Percentiles rank a stretch among this genome's conserved stretches.
Evolutionary conservation across 1,139 yeast genomes (phyloP).

Genomic region (Maudiozyma humilis): DNA sequence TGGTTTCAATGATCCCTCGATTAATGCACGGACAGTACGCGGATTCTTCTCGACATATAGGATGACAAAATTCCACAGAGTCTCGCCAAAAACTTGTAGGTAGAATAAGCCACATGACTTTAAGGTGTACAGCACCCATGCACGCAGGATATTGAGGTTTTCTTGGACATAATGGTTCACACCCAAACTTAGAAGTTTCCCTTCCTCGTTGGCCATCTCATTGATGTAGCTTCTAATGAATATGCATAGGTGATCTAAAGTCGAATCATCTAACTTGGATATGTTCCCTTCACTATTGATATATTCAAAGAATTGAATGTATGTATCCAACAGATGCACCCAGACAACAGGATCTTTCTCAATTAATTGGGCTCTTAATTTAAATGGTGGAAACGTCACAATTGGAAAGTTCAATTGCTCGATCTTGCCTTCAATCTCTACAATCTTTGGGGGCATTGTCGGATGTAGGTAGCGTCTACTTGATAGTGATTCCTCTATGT

Average conservation of each 20-base stretch:
- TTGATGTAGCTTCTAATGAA: constrained; percentile 49
- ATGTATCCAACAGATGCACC: constrained; percentile 61
- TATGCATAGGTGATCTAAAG: constrained; percentile 49
- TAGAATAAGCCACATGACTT: constrained; percentile 47
- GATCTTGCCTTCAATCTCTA: constrained; percentile 24
- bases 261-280: constrained; percentile 40
- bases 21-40: constrained; percentile 41
- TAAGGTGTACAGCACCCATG: constrained; percentile 45
- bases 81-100: constrained; percentile 48
- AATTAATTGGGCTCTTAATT: constrained; percentile 59
- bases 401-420: constrained; percentile 40
- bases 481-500: no score
- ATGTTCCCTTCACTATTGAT: constrained; percentile 28
- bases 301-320: constrained; percentile 44
- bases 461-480: not conserved
- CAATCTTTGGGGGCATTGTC: constrained; percentile 8
- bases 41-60: constrained; percentile 45
- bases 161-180: constrained; percentile 57
- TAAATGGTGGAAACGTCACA: constrained; percentile 66
- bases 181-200: constrained; percentile 57
- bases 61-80: constrained; percentile 54
- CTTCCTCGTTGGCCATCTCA: constrained; percentile 54
- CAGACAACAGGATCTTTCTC: constrained; percentile 79
- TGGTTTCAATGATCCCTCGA: constrained; percentile 38
- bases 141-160: constrained; percentile 43